phyloP scores from a whole-genome alignment of 768 basidiomycete species.

The Arthromyces matolae region DNA sequence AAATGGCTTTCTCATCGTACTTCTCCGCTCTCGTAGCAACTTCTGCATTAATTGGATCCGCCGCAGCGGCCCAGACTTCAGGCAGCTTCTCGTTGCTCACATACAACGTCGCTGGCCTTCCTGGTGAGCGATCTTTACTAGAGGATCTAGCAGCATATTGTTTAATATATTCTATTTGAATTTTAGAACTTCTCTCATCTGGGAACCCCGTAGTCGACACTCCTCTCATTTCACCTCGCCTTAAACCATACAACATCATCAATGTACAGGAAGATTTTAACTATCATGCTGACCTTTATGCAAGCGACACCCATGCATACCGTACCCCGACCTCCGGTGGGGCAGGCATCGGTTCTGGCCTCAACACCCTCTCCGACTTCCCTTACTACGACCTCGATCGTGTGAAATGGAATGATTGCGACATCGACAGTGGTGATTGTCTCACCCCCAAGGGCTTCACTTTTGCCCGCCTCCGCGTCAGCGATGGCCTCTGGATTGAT shows the following conservation, averaged over 20 bases:
- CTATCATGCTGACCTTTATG: conserved; percentile 33
- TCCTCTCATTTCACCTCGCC: conserved; percentile 29
- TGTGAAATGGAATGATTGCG: conserved; percentile 27
- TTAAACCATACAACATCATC: conserved; percentile 29
- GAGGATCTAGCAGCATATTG: no score
- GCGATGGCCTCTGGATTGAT: conserved; percentile 32
- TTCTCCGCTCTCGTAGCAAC: neutral
- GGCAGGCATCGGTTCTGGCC: conserved; percentile 30
- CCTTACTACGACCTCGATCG: conserved; percentile 31
- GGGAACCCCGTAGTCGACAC: conserved; percentile 27
- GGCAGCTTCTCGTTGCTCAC: conserved; percentile 27
- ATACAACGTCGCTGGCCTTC: conserved; percentile 33
- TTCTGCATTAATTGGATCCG: neutral
- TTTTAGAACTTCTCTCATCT: conserved; percentile 25
- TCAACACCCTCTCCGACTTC: conserved; percentile 35
- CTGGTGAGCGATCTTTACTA: conserved; percentile 19
- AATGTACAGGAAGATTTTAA: conserved; percentile 39
- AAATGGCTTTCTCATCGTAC: conserved; percentile 1
- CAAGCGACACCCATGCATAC: conserved; percentile 30
- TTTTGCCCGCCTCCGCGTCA: conserved; percentile 28
- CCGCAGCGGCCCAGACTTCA: conserved; percentile 18
- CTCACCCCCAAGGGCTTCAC: conserved; percentile 39
- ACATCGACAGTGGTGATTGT: conserved; percentile 31
- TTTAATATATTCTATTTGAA: neutral
- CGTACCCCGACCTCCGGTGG: conserved; percentile 37